Evolutionary conservation across 106 monocot species (phyloP).

Genomic region (Cymbidium sinense): DNA sequence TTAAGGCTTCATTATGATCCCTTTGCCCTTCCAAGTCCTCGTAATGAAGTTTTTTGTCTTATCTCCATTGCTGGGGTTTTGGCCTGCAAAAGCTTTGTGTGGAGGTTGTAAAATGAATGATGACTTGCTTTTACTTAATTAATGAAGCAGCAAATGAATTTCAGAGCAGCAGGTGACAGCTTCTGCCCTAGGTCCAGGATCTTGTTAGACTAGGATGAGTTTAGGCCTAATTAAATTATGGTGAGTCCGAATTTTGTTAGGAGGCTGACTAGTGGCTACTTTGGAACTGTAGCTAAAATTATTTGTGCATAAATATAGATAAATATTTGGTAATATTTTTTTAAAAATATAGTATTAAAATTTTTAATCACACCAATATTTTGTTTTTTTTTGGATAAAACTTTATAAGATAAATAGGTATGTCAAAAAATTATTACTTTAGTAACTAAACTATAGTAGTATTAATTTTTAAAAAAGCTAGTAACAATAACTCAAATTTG

Average conservation of each 20-base stretch:
- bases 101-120: neutral
- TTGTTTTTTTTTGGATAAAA: too few relatives aligned
- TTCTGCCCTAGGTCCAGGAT: neutral
- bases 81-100: slow-evolving; percentile 22
- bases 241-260: neutral
- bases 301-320: neutral
- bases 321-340: neutral
- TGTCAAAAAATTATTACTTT: neutral
- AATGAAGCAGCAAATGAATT: neutral
- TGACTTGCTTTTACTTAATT: neutral
- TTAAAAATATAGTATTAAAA: neutral
- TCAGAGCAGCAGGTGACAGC: neutral
- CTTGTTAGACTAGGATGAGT: neutral
- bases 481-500: too few relatives aligned
- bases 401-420: neutral
- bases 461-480: too few relatives aligned
- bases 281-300: neutral
- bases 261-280: neutral
- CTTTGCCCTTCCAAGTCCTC: neutral
- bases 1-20: neutral
- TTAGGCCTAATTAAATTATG: neutral
- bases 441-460: too few relatives aligned
- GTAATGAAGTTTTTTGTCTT: neutral
- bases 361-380: neutral
- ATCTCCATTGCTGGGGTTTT: slow-evolving; percentile 11